These are phyloP conservation scores for Colletotrichum sp. DNA, from an alignment of 2,329 filamentous ascomycete species.

Conservation along the genomic window DNA sequence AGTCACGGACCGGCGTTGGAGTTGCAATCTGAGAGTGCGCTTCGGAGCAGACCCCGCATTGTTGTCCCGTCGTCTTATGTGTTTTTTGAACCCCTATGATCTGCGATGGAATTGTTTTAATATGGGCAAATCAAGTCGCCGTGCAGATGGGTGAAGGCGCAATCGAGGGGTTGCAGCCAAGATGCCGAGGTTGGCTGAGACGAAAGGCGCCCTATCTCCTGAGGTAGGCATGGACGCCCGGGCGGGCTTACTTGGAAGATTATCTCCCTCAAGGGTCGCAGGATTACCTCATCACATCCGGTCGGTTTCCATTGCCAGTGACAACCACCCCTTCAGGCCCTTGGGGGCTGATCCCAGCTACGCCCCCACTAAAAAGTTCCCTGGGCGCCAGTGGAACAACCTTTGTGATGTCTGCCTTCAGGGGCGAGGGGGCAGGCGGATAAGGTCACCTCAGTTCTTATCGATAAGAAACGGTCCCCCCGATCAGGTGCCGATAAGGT, in stretches of 20 bases:
- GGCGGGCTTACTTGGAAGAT: background rate
- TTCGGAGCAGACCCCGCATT: background rate
- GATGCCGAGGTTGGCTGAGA: conserved; percentile 7
- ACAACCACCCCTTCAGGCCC: background rate
- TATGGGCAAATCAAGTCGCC: background rate
- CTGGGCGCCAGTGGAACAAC: background rate
- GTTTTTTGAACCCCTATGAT: background rate
- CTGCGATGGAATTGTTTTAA: background rate
- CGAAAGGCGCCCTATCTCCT: background rate
- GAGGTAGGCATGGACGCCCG: background rate
- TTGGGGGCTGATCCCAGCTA: background rate
- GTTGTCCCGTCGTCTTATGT: conserved; percentile 1
- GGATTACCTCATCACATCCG: background rate
- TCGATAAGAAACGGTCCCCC: conserved; percentile 9
- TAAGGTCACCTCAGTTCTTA: background rate
- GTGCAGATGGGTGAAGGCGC: background rate
- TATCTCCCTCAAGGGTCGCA: background rate
- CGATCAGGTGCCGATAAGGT: conserved; percentile 22
- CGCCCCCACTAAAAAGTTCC: background rate
- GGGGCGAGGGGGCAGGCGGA: background rate
- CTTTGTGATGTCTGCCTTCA: background rate
- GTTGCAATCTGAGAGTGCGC: background rate
- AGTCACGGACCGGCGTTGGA: background rate
- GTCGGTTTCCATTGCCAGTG: background rate
- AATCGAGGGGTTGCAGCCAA: background rate